Percentiles rank a stretch among this genome's conserved stretches.
Conservation (phyloP, 2,329 filamentous ascomycete genomes). For the Alternaria arbusti region DNA sequence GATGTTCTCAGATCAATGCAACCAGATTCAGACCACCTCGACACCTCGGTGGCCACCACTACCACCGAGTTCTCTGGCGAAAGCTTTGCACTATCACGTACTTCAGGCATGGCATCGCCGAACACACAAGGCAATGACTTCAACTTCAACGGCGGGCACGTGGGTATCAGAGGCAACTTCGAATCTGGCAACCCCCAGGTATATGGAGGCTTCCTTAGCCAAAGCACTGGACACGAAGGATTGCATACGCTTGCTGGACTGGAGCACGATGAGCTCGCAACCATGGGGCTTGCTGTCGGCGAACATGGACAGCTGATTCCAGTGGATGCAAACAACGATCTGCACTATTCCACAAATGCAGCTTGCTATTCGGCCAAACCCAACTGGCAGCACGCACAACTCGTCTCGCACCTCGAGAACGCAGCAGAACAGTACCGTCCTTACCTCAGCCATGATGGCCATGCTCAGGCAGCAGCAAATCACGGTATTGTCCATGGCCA, state of each 20-base stretch:
- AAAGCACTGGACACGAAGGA: not conserved
- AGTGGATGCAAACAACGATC: constrained; percentile 5
- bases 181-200: constrained; percentile 38
- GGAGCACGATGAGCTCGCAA: constrained; percentile 22
- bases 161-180: constrained; percentile 46
- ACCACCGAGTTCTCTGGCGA: constrained; percentile 36
- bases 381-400: constrained; percentile 25
- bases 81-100: constrained; percentile 29
- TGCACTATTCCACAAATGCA: constrained; percentile 7
- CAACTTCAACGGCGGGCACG: constrained; percentile 50
- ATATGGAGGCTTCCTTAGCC: constrained; percentile 24
- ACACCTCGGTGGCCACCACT: constrained; percentile 25
- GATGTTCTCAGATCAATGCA: constrained; percentile 30
- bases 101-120: constrained; percentile 23
- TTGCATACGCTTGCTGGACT: constrained; percentile 21
- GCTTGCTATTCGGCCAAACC: constrained; percentile 33
- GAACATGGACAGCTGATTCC: constrained; percentile 21
- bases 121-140: constrained; percentile 43
- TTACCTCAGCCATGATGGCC: not conserved
- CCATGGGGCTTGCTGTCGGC: constrained; percentile 17
- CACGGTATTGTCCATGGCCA: constrained; percentile 1
- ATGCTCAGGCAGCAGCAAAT: constrained; percentile 1
- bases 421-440: constrained; percentile 27
- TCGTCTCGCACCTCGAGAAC: constrained; percentile 31
- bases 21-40: constrained; percentile 30